Evolutionary conservation across 208 protist species (phyloP), one percentile per base, ranked within the genome.

Genomic region (Crithidia thermophila): DNA sequence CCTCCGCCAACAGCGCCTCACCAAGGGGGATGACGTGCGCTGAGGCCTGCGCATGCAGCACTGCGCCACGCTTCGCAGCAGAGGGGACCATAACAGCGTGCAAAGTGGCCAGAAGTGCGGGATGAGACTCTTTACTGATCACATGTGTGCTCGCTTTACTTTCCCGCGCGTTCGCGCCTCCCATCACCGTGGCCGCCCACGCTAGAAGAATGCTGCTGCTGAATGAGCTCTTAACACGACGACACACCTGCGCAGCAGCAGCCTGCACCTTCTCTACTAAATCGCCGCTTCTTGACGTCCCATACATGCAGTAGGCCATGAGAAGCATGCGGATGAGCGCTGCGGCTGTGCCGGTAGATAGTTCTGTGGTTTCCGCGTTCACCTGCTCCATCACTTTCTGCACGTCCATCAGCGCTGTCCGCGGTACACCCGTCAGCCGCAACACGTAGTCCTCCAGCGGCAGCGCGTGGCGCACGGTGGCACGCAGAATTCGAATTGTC

Each of bases 271-370:
- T 52, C 25, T 43, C 51, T 0, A 40, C n/a, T 3, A 67, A 1
- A 20, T 10, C 39, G 3, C 0, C 21, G 1, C 42, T 16, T 39
- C 18, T 27, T 0, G 42, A 36, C 13, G 9, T 14, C n/a, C 36
- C 30, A 20, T 55, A 50, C 18, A 33, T 31, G 3, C 52, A 51
- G 25, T 16, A 46, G 0, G 61, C 34, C 18, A 16, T 31, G 4
- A 75, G 43, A 10, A 75, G 43, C 34, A 58, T 33, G 2, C 33
- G 68, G 33, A 75, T 18, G 11, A 75, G 28, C 23, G 61, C 68
- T 8, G 39, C 36, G 13, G 68, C 68, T 9, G 68, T 49, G 18
- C 68, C 68, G 20, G 68, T 63, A 3, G 68, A 50, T 0, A 75
- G 52, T 14, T 20, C 33, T 9, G 14, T 16, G 8, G 25, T 14